Percentiles rank a stretch among this genome's conserved stretches.
phyloP scores from a whole-genome alignment of 2,329 filamentous ascomycete species.

The Fusarium fracticaudum region DNA sequence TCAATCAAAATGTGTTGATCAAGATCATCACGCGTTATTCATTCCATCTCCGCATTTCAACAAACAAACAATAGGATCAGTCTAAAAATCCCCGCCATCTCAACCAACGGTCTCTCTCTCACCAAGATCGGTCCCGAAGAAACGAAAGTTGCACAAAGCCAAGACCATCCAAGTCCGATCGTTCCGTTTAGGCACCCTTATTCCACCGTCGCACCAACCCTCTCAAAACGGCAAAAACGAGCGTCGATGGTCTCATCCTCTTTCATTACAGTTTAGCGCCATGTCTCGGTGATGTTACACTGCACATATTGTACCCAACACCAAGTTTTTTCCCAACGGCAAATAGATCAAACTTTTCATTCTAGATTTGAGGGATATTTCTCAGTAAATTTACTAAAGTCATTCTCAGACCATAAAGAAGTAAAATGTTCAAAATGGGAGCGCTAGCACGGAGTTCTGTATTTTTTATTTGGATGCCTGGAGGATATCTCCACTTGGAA shows the following conservation, averaged over 20 bases:
- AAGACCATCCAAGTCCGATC: neutral
- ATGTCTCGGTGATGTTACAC: neutral
- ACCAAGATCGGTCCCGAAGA: neutral
- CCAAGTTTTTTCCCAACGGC: neutral
- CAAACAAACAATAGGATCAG: neutral
- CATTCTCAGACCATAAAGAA: neutral
- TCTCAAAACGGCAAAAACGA: neutral
- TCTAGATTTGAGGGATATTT: conserved; percentile 12
- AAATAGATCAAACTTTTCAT: neutral
- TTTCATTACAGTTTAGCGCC: neutral
- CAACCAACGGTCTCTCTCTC: neutral
- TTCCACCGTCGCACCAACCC: neutral
- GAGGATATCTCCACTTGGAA: neutral
- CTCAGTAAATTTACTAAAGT: too few relatives aligned
- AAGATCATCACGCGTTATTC: neutral
- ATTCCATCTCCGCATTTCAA: neutral
- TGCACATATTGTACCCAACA: neutral
- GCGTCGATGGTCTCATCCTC: conserved; percentile 3
- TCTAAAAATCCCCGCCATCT: neutral
- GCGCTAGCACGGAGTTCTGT: neutral
- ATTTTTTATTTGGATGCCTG: conserved; percentile 19
- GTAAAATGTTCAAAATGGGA: neutral
- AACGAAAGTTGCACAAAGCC: neutral
- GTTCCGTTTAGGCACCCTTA: conserved; percentile 6
- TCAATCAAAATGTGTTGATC: neutral